Conservation (phyloP, 2,329 filamentous ascomycete species). For the Fonsecaea monophora region DNA sequence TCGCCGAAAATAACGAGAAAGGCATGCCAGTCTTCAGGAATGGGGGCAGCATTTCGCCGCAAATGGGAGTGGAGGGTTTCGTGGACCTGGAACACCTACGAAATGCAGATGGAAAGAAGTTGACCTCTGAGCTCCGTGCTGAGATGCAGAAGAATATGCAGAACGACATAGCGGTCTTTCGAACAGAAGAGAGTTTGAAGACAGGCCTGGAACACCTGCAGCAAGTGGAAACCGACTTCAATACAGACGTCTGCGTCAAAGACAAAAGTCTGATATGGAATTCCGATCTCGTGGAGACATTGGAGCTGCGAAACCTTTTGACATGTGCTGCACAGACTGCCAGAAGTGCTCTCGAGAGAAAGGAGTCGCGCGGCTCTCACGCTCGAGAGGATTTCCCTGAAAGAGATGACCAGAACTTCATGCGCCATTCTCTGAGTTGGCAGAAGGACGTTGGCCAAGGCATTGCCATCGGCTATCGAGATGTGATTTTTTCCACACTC, state of each 20-base stretch:
- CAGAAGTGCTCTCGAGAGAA: conserved; percentile 85
- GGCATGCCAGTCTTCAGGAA: conserved; percentile 62
- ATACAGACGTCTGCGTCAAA: conserved; percentile 78
- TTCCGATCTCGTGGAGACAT: conserved; percentile 90
- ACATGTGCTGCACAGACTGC: conserved; percentile 95
- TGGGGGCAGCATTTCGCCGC: conserved; percentile 78
- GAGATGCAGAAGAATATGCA: conserved; percentile 97
- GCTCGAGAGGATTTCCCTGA: conserved; percentile 96
- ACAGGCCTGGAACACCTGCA: conserved; percentile 82
- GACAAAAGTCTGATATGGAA: conserved; percentile 98
- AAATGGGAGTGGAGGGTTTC: conserved; percentile 80
- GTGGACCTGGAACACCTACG: conserved; percentile 74
- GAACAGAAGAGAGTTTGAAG: conserved; percentile 80
- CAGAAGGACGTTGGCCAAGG: conserved; percentile 90
- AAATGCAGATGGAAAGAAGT: conserved; percentile 76
- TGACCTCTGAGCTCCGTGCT: conserved; percentile 79
- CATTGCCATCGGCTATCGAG: conserved; percentile 84
- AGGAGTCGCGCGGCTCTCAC: conserved; percentile 96
- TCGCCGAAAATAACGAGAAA: conserved; percentile 90
- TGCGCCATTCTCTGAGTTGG: conserved; percentile 98
- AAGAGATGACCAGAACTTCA: conserved; percentile 94
- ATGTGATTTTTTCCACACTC: conserved; percentile 80
- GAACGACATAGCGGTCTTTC: conserved; percentile 89
- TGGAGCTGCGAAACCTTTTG: conserved; percentile 92
- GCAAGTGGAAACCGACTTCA: conserved; percentile 75